These are phyloP conservation scores for Phytophthora meadii DNA, from an alignment of 352 stramenopile species.

Conservation along the genomic window DNA sequence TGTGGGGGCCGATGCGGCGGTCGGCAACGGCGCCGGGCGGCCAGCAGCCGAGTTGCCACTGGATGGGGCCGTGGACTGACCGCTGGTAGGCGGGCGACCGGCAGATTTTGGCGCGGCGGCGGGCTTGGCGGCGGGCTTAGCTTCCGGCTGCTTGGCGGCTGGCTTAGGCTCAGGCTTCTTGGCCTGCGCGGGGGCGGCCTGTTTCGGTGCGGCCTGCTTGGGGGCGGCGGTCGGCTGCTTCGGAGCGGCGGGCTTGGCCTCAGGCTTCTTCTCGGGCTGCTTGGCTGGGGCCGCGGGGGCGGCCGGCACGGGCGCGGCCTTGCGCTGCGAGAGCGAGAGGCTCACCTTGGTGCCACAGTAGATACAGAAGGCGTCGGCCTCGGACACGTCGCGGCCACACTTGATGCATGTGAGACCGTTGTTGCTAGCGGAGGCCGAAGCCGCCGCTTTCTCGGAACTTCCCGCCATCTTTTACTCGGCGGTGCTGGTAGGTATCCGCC, in stretches of 20 bases:
- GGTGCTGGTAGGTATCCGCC: constrained; percentile 9
- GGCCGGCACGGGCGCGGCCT: constrained; percentile 32
- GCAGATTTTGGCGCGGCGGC: constrained; percentile 27
- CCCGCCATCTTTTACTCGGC: constrained; percentile 58
- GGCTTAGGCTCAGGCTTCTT: constrained; percentile 28
- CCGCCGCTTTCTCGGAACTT: constrained; percentile 67
- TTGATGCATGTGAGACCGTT: constrained; percentile 73
- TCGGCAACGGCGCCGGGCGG: constrained; percentile 33
- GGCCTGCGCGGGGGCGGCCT: neutral
- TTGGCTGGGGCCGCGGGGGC: constrained; percentile 13
- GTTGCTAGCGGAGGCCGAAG: constrained; percentile 44
- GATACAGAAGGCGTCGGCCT: constrained; percentile 86
- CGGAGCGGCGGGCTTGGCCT: constrained; percentile 18
- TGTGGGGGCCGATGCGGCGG: constrained; percentile 24
- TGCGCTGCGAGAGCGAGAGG: constrained; percentile 64
- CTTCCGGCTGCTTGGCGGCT: constrained; percentile 18
- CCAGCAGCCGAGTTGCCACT: constrained; percentile 23
- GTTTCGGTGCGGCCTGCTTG: constrained; percentile 14
- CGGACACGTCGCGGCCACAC: constrained; percentile 74
- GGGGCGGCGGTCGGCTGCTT: neutral
- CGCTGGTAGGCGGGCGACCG: constrained; percentile 40
- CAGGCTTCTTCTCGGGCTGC: constrained; percentile 30
- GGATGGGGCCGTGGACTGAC: constrained; percentile 34
- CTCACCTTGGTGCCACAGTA: constrained; percentile 89
- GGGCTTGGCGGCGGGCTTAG: constrained; percentile 16